phyloP scores from a whole-genome alignment of 139 green algal species.

The Picochlorum sp. region DNA sequence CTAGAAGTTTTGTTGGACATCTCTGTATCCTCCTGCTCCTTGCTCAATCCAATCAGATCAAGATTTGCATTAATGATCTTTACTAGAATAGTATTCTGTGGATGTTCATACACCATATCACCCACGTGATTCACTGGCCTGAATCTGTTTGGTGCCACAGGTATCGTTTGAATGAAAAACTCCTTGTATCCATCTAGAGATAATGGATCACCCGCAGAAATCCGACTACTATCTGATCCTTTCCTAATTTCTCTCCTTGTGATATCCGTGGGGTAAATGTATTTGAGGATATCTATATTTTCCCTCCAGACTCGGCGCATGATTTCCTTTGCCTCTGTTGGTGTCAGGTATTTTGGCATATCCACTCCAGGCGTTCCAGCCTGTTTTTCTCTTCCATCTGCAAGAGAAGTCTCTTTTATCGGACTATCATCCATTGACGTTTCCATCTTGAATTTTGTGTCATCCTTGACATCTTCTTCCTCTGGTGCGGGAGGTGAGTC shows the following conservation, averaged over 20 bases:
- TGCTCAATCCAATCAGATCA: slow-evolving; percentile 35
- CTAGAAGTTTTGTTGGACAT: not conserved
- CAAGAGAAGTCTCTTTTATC: not conserved
- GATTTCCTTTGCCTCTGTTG: slow-evolving; percentile 63
- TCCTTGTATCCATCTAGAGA: slow-evolving; percentile 40
- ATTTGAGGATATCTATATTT: slow-evolving; percentile 54
- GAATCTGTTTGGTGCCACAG: slow-evolving; percentile 83
- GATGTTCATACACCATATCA: slow-evolving; percentile 75
- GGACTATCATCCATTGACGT: not conserved
- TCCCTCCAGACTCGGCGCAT: slow-evolving; percentile 63
- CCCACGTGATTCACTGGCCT: slow-evolving; percentile 57
- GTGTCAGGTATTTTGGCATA: slow-evolving; percentile 59
- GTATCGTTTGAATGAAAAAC: slow-evolving; percentile 84
- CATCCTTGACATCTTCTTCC: slow-evolving; percentile 14
- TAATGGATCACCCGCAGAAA: not conserved
- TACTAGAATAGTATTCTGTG: slow-evolving; percentile 73
- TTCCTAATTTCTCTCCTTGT: slow-evolving; percentile 15
- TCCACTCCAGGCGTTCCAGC: slow-evolving; percentile 6
- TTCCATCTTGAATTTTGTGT: slow-evolving; percentile 4
- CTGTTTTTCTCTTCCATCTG: slow-evolving; percentile 4
- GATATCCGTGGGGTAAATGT: slow-evolving; percentile 48
- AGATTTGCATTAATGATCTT: slow-evolving; percentile 71
- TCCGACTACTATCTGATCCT: not conserved
- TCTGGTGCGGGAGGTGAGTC: slow-evolving; percentile 2
- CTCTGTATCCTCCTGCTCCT: not conserved